Percentiles rank a stretch among this genome's conserved stretches.
These are phyloP conservation scores for Microdochium nivale DNA, from an alignment of 2,329 filamentous ascomycete genomes.

Conservation along the genomic window DNA sequence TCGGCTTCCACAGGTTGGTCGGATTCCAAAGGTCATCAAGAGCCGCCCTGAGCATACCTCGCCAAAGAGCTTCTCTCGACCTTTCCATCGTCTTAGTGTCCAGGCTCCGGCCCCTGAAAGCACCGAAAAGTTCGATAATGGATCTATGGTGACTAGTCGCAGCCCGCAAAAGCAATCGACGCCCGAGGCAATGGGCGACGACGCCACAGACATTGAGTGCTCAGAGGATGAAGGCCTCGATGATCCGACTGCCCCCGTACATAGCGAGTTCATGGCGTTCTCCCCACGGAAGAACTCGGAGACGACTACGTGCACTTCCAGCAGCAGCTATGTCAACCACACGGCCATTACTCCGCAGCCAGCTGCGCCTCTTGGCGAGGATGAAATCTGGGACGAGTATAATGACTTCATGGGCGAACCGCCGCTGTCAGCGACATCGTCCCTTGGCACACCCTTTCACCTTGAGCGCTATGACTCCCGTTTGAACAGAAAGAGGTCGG, in stretches of 20 bases:
- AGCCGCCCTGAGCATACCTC: constrained; percentile 58
- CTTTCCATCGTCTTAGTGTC: constrained; percentile 55
- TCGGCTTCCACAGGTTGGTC: constrained; percentile 68
- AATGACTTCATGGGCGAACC: constrained; percentile 74
- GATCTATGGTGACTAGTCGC: constrained; percentile 40
- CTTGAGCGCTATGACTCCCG: constrained; percentile 38
- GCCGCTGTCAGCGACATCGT: constrained; percentile 45
- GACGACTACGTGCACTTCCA: constrained; percentile 47
- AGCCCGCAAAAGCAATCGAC: constrained; percentile 32
- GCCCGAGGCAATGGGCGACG: constrained; percentile 27
- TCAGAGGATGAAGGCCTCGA: not conserved
- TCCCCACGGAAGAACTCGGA: constrained; percentile 65
- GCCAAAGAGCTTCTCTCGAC: constrained; percentile 76
- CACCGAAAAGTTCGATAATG: constrained; percentile 16
- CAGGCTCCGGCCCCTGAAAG: constrained; percentile 15
- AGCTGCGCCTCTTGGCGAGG: constrained; percentile 58
- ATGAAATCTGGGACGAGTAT: constrained; percentile 93
- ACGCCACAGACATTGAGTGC: constrained; percentile 3
- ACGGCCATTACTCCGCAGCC: constrained; percentile 58
- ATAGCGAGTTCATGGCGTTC: constrained; percentile 64
- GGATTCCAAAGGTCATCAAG: constrained; percentile 76
- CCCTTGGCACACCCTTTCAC: constrained; percentile 46
- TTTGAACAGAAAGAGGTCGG: constrained; percentile 21
- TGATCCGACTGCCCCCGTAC: constrained; percentile 6
- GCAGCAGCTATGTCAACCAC: constrained; percentile 56